Evolutionary conservation across 2,329 filamentous ascomycete species (phyloP).

Genomic region (Coleophoma eucalyptorum): DNA sequence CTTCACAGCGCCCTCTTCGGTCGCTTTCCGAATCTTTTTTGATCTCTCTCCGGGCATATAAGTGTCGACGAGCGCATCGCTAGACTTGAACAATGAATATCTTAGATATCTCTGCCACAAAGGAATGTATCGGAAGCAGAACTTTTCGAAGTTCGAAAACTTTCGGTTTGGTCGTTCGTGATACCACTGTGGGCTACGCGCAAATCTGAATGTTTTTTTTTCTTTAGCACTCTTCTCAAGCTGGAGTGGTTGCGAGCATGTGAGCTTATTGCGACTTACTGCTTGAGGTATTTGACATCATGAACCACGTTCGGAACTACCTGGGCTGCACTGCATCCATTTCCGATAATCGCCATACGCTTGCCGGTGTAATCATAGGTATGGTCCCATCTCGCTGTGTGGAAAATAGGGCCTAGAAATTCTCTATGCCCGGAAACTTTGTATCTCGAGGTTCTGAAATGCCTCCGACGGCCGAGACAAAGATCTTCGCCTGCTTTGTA

Average conservation of each 20-base stretch:
- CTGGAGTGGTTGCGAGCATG: background rate
- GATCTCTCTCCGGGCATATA: constrained; percentile 17
- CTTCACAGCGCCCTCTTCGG: constrained; percentile 9
- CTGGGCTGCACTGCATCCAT: constrained; percentile 28
- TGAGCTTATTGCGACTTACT: constrained; percentile 8
- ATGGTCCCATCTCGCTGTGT: constrained; percentile 26
- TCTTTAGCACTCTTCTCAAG: too few relatives aligned
- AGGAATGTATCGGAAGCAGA: constrained; percentile 21
- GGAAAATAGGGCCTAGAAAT: constrained; percentile 23
- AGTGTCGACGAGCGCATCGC: constrained; percentile 13
- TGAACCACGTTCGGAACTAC: constrained; percentile 22
- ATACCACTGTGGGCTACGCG: constrained; percentile 27
- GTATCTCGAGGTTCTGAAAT: constrained; percentile 23
- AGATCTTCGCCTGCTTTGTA: constrained; percentile 16
- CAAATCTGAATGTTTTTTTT: background rate
- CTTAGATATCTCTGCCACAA: constrained; percentile 17
- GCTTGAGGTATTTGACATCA: constrained; percentile 19
- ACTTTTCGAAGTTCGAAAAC: constrained; percentile 25
- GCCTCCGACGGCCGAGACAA: constrained; percentile 22
- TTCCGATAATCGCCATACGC: constrained; percentile 26
- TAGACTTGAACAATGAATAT: constrained; percentile 15
- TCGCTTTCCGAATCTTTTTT: constrained; percentile 7
- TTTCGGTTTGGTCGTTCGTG: constrained; percentile 28
- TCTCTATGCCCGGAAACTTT: constrained; percentile 23
- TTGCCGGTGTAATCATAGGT: constrained; percentile 20